Evolutionary conservation across 2,329 filamentous ascomycete genomes (phyloP).

Genomic region (Neopestalotiopsis sp.): DNA sequence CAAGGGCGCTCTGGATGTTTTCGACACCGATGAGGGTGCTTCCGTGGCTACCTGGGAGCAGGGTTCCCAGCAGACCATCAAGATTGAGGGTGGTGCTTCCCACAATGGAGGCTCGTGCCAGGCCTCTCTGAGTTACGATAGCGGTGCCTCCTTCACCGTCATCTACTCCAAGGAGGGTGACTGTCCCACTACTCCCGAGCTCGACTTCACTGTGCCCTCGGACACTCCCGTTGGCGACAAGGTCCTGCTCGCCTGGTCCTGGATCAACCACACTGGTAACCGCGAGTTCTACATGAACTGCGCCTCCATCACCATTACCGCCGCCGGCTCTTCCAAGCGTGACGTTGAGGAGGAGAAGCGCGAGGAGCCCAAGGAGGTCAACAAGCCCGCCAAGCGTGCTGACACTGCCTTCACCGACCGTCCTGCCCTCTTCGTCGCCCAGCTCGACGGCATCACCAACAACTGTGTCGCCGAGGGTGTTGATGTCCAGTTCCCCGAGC

Average conservation of each 20-base stretch:
- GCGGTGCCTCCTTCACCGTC: constrained; percentile 72
- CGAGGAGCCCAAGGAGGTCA: constrained; percentile 19
- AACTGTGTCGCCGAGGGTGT: constrained; percentile 64
- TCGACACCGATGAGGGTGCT: constrained; percentile 54
- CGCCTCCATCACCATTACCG: constrained; percentile 71
- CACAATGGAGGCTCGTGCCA: constrained; percentile 80
- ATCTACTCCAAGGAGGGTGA: constrained; percentile 39
- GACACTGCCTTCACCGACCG: constrained; percentile 56
- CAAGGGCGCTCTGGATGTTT: constrained; percentile 64
- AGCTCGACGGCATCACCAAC: constrained; percentile 57
- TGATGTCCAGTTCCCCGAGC: constrained; percentile 69
- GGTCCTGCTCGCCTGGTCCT: constrained; percentile 76
- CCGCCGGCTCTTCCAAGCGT: constrained; percentile 46
- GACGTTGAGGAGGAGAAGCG: constrained; percentile 29
- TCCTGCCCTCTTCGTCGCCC: constrained; percentile 74
- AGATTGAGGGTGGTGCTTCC: constrained; percentile 63
- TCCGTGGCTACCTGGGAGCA: constrained; percentile 65
- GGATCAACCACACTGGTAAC: constrained; percentile 79
- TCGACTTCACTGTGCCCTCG: constrained; percentile 69
- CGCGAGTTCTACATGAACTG: constrained; percentile 91
- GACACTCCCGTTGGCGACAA: constrained; percentile 62
- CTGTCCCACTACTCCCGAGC: constrained; percentile 53
- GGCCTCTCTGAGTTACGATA: constrained; percentile 75
- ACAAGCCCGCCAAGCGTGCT: constrained; percentile 34
- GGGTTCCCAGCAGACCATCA: constrained; percentile 67